These are phyloP conservation scores for Rhodotorula glutinis DNA, from an alignment of 1,284 basidiomycete species.

Conservation along the genomic window DNA sequence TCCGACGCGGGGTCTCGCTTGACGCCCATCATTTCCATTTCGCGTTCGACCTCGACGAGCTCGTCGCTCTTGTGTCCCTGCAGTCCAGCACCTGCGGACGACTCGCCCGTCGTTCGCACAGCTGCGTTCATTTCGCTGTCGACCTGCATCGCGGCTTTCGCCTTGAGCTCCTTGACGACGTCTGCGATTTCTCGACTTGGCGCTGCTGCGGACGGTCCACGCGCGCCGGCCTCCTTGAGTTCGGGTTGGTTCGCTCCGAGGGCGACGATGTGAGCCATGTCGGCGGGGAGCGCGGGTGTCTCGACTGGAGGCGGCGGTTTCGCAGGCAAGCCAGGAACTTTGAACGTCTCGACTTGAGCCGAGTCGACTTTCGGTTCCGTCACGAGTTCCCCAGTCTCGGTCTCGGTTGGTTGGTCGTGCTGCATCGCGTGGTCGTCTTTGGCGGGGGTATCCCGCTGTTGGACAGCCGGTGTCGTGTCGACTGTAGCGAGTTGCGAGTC, in stretches of 20 bases:
- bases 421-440: no score
- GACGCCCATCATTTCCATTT: slow-evolving; percentile 30
- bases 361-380: neutral
- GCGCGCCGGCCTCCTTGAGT: neutral
- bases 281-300: slow-evolving; percentile 25
- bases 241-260: slow-evolving; percentile 24
- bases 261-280: slow-evolving; percentile 39
- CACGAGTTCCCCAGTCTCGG: no score
- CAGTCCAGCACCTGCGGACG: no score
- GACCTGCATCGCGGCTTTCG: neutral
- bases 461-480: neutral
- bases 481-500: no score
- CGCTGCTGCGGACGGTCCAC: neutral
- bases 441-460: no score
- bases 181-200: slow-evolving; percentile 20
- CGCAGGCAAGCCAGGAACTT: slow-evolving; percentile 25
- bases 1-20: neutral
- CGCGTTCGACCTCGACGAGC: slow-evolving; percentile 26
- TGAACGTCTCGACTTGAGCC: slow-evolving; percentile 23
- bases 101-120: neutral
- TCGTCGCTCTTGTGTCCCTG: slow-evolving; percentile 6
- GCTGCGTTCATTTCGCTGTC: slow-evolving; percentile 6
- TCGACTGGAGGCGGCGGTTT: slow-evolving; percentile 10
- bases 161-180: slow-evolving; percentile 20
- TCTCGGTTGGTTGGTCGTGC: neutral